These are phyloP conservation scores for Lathyrus oleraceus DNA, from an alignment of 306 rosid genomes.

Conservation along the genomic window DNA sequence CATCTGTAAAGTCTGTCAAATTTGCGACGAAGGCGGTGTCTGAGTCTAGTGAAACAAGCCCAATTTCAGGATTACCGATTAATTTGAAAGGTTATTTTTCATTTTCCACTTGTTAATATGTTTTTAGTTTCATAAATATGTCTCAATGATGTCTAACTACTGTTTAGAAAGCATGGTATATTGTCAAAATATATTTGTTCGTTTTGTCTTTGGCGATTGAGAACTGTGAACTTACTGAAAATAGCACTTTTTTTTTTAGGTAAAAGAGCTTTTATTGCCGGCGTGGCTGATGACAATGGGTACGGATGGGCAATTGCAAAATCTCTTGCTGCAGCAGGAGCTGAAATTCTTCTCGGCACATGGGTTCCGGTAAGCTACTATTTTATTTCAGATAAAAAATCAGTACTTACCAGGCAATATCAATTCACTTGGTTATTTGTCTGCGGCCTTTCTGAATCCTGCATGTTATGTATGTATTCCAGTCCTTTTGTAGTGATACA, in stretches of 20 bases:
- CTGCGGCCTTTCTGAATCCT: background rate
- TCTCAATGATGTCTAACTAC: conserved; percentile 21
- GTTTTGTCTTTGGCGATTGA: background rate
- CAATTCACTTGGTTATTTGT: background rate
- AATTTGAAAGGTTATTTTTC: conserved; percentile 65
- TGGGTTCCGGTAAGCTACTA: conserved; percentile 88
- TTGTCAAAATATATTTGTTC: background rate
- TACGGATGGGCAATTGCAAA: conserved; percentile 99
- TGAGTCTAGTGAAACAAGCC: conserved; percentile 55
- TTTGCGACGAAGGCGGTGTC: conserved; percentile 63
- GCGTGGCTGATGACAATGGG: conserved; percentile 96
- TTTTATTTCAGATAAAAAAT: conserved; percentile 19
- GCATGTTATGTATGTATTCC: background rate
- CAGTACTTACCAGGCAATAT: conserved; percentile 60
- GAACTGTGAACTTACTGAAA: conserved; percentile 27
- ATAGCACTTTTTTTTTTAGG: conserved; percentile 45
- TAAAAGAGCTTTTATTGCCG: conserved; percentile 94
- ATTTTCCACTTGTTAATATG: background rate
- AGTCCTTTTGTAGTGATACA: conserved; percentile 19
- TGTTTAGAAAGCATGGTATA: background rate
- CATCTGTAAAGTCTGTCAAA: conserved; percentile 49
- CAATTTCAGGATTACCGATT: conserved; percentile 72
- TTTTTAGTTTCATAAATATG: conserved; percentile 7
- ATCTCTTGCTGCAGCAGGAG: conserved; percentile 99
- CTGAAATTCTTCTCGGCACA: conserved; percentile 97